A percentile compares a stretch with the other conserved stretches of the same genome.
phyloP scores from a whole-genome alignment of 176 grass and related monocot species.

The Raddia distichophylla region DNA sequence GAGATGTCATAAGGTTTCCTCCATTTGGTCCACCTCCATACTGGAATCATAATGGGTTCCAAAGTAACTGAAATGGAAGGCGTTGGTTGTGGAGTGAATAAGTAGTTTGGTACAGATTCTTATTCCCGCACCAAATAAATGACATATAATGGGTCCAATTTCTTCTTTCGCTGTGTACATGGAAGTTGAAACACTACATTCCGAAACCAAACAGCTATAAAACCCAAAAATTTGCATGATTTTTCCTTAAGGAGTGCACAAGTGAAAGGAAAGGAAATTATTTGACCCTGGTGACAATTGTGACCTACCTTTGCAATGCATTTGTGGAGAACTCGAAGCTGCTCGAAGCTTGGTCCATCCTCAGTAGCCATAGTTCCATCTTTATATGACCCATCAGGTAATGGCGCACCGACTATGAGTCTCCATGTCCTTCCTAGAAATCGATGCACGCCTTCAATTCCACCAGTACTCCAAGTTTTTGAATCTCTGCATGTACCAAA shows the following conservation, averaged over 20 bases:
- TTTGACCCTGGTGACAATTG: slow-evolving; percentile 13
- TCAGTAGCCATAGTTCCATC: slow-evolving; percentile 61
- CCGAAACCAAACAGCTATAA: slow-evolving; percentile 5
- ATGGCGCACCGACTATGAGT: slow-evolving; percentile 72
- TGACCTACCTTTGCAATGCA: slow-evolving; percentile 80
- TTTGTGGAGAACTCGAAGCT: slow-evolving; percentile 85
- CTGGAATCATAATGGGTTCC: background rate
- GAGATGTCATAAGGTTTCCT: background rate
- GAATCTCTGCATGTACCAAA: slow-evolving; percentile 67
- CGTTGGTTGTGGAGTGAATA: background rate
- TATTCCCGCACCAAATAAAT: slow-evolving; percentile 24
- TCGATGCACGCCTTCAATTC: slow-evolving; percentile 94
- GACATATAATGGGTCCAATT: background rate
- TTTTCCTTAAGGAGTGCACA: slow-evolving; percentile 24
- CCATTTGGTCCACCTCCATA: background rate
- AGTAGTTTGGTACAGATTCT: background rate
- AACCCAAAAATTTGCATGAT: background rate
- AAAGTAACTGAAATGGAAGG: slow-evolving; percentile 24
- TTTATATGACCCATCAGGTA: slow-evolving; percentile 75
- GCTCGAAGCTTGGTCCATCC: slow-evolving; percentile 69
- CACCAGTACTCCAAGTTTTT: slow-evolving; percentile 94
- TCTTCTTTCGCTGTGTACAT: background rate
- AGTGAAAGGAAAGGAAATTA: slow-evolving; percentile 5
- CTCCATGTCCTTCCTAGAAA: slow-evolving; percentile 97
- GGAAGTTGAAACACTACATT: slow-evolving; percentile 27